Evolutionary conservation across 352 stramenopile species (phyloP).

Genomic region (Pythium chondricola): DNA sequence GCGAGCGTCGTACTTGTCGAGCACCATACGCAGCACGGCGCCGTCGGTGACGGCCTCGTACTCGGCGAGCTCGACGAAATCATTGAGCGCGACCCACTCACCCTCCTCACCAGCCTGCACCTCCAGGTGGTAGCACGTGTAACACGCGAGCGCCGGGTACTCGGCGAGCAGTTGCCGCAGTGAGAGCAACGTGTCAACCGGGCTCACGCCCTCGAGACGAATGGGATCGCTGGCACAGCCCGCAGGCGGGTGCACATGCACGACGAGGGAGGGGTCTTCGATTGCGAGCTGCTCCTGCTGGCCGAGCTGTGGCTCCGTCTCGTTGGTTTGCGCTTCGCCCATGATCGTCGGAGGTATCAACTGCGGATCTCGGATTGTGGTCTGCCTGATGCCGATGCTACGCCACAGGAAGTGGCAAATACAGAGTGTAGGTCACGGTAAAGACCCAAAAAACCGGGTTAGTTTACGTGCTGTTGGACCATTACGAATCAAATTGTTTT

Average conservation of each 20-base stretch:
- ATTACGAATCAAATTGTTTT: slow-evolving; percentile 3
- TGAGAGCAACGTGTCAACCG: slow-evolving; percentile 70
- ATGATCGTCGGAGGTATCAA: slow-evolving; percentile 6
- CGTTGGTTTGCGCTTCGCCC: slow-evolving; percentile 12
- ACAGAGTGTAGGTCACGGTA: slow-evolving; percentile 14
- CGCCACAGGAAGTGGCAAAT: background rate
- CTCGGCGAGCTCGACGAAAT: slow-evolving; percentile 82
- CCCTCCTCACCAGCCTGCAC: slow-evolving; percentile 18
- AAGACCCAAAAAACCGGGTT: slow-evolving; percentile 20
- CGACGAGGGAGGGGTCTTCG: slow-evolving; percentile 46
- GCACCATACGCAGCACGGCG: slow-evolving; percentile 67
- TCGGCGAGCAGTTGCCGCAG: slow-evolving; percentile 81
- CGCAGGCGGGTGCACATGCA: slow-evolving; percentile 47
- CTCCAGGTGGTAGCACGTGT: slow-evolving; percentile 85
- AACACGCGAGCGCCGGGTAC: slow-evolving; percentile 73
- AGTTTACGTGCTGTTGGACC: background rate
- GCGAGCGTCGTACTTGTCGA: slow-evolving; percentile 83
- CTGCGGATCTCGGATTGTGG: too few relatives aligned
- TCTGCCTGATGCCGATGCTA: background rate
- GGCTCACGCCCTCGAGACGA: slow-evolving; percentile 64
- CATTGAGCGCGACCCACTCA: slow-evolving; percentile 57
- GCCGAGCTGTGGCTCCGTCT: slow-evolving; percentile 11
- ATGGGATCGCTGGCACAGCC: slow-evolving; percentile 24
- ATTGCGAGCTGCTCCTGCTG: slow-evolving; percentile 14
- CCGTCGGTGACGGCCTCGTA: slow-evolving; percentile 67